Evolutionary conservation across 768 basidiomycete genomes (phyloP).

Genomic region (Suillus fuscotomentosus): DNA sequence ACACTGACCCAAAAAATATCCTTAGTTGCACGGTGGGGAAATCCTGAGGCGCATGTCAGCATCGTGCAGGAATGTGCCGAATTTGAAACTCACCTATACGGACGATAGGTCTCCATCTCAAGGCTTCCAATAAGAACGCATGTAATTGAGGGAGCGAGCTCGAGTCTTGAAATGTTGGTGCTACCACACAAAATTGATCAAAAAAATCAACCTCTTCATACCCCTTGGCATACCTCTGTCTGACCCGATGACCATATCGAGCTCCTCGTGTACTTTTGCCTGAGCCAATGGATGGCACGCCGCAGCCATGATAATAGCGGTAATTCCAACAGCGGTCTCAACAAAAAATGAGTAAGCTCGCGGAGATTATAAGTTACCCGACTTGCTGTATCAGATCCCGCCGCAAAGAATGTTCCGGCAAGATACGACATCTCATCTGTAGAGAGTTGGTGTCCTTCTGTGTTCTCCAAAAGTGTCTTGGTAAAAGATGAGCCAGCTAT

Average conservation of each 20-base stretch:
- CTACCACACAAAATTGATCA: neutral
- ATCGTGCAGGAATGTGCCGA: neutral
- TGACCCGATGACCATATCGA: neutral
- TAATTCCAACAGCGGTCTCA: neutral
- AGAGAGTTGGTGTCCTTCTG: neutral
- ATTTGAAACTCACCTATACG: neutral
- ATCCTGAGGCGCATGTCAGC: neutral
- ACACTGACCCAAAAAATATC: neutral
- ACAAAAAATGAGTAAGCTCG: neutral
- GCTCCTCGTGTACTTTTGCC: neutral
- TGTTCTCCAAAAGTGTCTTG: neutral
- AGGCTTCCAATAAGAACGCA: neutral
- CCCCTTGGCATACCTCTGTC: neutral
- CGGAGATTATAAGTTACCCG: neutral
- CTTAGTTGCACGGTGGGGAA: neutral
- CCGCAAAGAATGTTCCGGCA: neutral
- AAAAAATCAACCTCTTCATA: neutral
- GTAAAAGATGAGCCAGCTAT: neutral
- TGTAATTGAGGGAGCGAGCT: neutral
- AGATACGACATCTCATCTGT: neutral
- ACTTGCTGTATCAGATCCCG: neutral
- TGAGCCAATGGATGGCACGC: neutral
- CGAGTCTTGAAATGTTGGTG: neutral
- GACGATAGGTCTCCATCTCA: neutral
- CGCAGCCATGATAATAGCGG: neutral